Conservation (phyloP, 129 eudicot species). For the Mikania micrantha region DNA sequence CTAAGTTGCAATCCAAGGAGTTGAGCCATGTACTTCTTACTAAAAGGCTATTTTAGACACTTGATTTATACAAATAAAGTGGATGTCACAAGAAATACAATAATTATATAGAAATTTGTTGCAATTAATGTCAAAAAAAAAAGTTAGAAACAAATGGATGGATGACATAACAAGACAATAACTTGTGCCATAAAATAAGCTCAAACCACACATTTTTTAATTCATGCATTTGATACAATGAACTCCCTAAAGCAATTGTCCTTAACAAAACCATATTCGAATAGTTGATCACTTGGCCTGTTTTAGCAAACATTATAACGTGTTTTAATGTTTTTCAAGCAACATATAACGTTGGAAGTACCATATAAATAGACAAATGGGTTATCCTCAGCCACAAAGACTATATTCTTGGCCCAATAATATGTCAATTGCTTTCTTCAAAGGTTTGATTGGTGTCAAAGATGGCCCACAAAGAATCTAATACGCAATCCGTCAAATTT, state of each 20-base stretch:
- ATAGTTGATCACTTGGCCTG: constrained; percentile 8
- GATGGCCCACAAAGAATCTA: constrained; percentile 22
- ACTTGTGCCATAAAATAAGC: background rate
- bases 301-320: constrained; percentile 1
- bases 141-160: background rate
- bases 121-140: background rate
- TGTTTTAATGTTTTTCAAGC: background rate
- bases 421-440: constrained; percentile 16
- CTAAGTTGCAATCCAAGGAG: no score
- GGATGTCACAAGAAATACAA: background rate
- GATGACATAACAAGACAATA: background rate
- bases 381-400: constrained; percentile 13
- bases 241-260: background rate
- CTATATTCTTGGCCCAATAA: constrained; percentile 26
- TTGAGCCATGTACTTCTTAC: no score
- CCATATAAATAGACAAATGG: constrained; percentile 12
- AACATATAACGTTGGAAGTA: background rate
- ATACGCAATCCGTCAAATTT: constrained; percentile 10
- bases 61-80: background rate
- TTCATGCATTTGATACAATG: background rate
- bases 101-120: background rate
- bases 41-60: no score
- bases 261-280: constrained; percentile 8
- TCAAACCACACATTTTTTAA: background rate
- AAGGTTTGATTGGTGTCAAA: constrained; percentile 14